Evolutionary conservation across 495 filamentous ascomycete genomes (phyloP), one percentile per base, ranked within the genome.

Genomic region (Aspergillus panamensis): DNA sequence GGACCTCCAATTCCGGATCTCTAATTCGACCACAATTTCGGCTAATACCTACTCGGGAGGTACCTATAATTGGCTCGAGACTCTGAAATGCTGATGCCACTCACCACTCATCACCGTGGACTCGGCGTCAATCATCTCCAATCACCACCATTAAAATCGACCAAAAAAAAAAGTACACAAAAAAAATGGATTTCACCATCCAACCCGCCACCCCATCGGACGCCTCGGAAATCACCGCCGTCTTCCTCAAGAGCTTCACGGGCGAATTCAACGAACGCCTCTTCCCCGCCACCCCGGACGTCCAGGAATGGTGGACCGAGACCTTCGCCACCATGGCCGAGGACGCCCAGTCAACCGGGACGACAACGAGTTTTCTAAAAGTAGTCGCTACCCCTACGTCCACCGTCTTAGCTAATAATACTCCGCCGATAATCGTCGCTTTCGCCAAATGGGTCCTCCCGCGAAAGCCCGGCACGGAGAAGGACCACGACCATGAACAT

Each of bases 371-470:
- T 17, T 16, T 62, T 6, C 17, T 54, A 12, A 62, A 58, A 13
- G 40, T 58, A 6, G 55, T 58, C 8, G 50, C 17, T 10, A 48
- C 48, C 5, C 25, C 25, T 25, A n/a, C n/a, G n/a, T n/a, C n/a
- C n/a, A n/a, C n/a, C n/a, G n/a, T n/a, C n/a, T n/a, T n/a, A n/a
- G n/a, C n/a, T n/a, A n/a, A n/a, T n/a, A 25, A 25, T 25, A 25
- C 25, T 25, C 25, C 25, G 30, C 5, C 17, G 10, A 50, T 54
- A 0, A 58, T 62, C 37, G 60, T 50, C 0, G 60, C 40, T 16
- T 62, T 58, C 19, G 60, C 60, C 2, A 32, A 44, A 14, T 62
- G 60, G 60, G 39, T 30, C 9, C 29, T 62, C 6, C 29, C 43
- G 35, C 29, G 0, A 17, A 40, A 7, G 5, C 17, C 35, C 0